These are phyloP conservation scores for Neurospora sp. DNA, from an alignment of 495 filamentous ascomycete genomes.

Conservation along the genomic window DNA sequence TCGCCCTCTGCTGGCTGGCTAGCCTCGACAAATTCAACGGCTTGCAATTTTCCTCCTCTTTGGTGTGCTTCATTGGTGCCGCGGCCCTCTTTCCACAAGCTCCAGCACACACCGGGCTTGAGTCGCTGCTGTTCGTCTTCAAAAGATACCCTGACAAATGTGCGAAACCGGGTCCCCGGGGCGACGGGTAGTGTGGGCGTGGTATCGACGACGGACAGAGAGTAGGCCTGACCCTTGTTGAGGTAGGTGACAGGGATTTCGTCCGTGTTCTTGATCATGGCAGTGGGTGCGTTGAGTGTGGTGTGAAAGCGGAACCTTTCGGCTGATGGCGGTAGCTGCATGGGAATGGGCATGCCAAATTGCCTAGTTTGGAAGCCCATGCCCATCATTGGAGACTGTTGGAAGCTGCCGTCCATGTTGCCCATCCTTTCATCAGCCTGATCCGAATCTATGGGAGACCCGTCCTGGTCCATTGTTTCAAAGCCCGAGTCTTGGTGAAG, in stretches of 20 bases:
- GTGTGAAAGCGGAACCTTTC: conserved; percentile 83
- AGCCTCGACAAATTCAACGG: conserved; percentile 85
- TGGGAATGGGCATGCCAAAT: conserved; percentile 32
- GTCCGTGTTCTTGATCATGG: conserved; percentile 81
- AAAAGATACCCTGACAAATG: conserved; percentile 84
- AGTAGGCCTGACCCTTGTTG: conserved; percentile 93
- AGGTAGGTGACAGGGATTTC: conserved; percentile 94
- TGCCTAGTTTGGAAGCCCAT: conserved; percentile 30
- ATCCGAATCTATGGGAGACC: conserved; percentile 48
- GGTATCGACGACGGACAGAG: conserved; percentile 68
- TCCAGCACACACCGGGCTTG: conserved; percentile 79
- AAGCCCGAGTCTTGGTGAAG: conserved; percentile 66
- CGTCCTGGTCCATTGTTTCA: conserved; percentile 66
- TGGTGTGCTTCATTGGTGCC: conserved; percentile 85
- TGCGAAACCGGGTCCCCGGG: conserved; percentile 59
- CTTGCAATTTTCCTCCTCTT: conserved; percentile 74
- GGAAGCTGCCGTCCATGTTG: conserved; percentile 41
- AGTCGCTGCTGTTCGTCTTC: conserved; percentile 84
- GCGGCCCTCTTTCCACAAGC: conserved; percentile 89
- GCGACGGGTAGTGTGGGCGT: conserved; percentile 27
- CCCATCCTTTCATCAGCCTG: conserved; percentile 36
- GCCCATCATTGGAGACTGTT: conserved; percentile 37
- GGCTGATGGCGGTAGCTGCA: conserved; percentile 31
- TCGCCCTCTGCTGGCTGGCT: conserved; percentile 60
- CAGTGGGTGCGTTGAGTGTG: conserved; percentile 84